These are phyloP conservation scores for Cordyceps javanica DNA, from an alignment of 2,329 filamentous ascomycete genomes.

Conservation along the genomic window DNA sequence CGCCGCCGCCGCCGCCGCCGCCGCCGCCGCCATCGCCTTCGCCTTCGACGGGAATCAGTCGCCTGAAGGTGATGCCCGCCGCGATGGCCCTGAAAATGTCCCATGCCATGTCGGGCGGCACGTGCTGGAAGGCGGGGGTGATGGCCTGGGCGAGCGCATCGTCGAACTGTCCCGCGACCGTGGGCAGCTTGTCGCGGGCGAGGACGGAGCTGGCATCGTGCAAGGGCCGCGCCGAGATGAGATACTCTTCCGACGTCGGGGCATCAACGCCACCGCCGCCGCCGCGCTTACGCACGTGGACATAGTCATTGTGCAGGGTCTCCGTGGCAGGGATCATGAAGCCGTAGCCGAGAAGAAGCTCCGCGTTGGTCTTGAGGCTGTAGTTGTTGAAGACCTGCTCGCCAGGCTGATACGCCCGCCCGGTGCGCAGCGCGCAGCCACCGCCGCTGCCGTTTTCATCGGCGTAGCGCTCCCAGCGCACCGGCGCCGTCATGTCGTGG, in stretches of 20 bases:
- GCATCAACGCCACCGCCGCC: slow-evolving; percentile 14
- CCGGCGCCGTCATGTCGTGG: slow-evolving; percentile 55
- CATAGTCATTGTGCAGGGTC: slow-evolving; percentile 52
- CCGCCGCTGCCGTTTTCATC: neutral
- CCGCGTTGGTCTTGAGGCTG: slow-evolving; percentile 66
- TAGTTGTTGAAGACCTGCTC: slow-evolving; percentile 65
- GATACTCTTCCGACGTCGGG: slow-evolving; percentile 34
- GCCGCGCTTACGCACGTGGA: slow-evolving; percentile 46
- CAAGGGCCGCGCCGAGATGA: slow-evolving; percentile 48
- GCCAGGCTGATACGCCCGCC: slow-evolving; percentile 40
- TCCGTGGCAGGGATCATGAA: slow-evolving; percentile 47
- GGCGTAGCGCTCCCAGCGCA: slow-evolving; percentile 48
- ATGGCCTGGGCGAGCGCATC: slow-evolving; percentile 15
- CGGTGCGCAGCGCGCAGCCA: slow-evolving; percentile 38
- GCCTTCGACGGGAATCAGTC: slow-evolving; percentile 13
- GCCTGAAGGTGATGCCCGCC: neutral
- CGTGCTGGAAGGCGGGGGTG: slow-evolving; percentile 39
- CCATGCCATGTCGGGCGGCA: slow-evolving; percentile 48
- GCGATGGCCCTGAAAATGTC: slow-evolving; percentile 39
- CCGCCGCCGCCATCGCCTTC: slow-evolving; percentile 21
- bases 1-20: slow-evolving; percentile 19
- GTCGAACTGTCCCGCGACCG: slow-evolving; percentile 18
- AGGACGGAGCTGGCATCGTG: slow-evolving; percentile 41
- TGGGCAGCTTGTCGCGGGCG: slow-evolving; percentile 34
- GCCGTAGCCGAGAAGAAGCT: slow-evolving; percentile 59